These are phyloP conservation scores for Yarrowia deformans DNA, from an alignment of 805 yeast species.

Conservation along the genomic window DNA sequence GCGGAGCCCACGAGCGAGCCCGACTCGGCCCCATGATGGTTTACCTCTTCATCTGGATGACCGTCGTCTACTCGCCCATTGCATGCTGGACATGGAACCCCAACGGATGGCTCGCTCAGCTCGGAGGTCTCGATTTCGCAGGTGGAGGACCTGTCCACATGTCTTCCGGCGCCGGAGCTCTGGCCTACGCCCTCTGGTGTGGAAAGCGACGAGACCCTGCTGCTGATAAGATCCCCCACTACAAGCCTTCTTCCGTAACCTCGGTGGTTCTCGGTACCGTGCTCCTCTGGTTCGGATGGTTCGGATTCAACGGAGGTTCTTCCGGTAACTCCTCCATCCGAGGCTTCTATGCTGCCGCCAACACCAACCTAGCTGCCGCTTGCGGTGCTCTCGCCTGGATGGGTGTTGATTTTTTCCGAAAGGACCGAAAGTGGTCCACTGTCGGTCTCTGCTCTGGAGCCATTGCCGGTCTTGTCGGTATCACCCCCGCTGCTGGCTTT, in stretches of 20 bases:
- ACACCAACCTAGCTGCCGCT: constrained; percentile 94
- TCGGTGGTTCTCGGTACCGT: constrained; percentile 91
- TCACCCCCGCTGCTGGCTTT: constrained; percentile 96
- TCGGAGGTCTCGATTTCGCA: constrained; percentile 94
- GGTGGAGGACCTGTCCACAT: constrained; percentile 99
- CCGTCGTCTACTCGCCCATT: constrained; percentile 93
- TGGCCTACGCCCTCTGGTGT: constrained; percentile 87
- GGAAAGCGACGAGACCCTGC: constrained; percentile 86
- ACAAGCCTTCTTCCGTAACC: constrained; percentile 92
- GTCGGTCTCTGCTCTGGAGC: constrained; percentile 93
- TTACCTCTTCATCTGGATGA: constrained; percentile 90
- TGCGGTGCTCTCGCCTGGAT: constrained; percentile 94
- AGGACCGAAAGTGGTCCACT: constrained; percentile 91
- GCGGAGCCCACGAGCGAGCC: constrained; percentile 98
- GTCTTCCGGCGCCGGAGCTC: constrained; percentile 91
- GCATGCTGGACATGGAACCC: constrained; percentile 99
- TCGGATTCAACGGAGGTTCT: constrained; percentile 98
- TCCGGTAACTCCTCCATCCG: constrained; percentile 92
- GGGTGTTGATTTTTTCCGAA: constrained; percentile 85
- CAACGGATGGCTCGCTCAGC: constrained; percentile 82
- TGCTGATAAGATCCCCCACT: constrained; percentile 75
- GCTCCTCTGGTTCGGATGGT: constrained; percentile 98
- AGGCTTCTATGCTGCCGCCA: constrained; percentile 92
- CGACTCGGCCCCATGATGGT: constrained; percentile 96
- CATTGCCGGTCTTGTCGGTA: constrained; percentile 91